phyloP scores from a whole-genome alignment of 2,329 filamentous ascomycete genomes.

The Alternaria atra region DNA sequence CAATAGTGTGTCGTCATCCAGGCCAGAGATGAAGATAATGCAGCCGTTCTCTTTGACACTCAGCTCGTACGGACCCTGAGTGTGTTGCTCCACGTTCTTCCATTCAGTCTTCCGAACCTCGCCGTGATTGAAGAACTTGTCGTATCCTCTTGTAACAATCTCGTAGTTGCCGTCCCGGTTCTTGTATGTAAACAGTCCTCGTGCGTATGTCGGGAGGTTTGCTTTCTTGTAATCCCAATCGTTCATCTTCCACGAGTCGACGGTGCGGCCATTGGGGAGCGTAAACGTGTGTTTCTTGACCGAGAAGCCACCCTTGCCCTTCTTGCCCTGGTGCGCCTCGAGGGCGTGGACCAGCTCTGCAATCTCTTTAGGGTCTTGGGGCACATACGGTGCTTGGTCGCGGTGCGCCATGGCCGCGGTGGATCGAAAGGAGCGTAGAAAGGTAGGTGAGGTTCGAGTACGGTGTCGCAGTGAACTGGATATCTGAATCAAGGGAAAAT shows the following conservation, averaged over 20 bases:
- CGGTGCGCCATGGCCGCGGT: conserved; percentile 60
- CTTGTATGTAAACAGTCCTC: conserved; percentile 89
- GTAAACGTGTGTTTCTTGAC: conserved; percentile 83
- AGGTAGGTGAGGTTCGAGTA: neutral
- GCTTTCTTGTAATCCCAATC: conserved; percentile 95
- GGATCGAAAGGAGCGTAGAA: conserved; percentile 16
- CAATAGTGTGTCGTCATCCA: conserved; percentile 87
- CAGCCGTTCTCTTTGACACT: conserved; percentile 99
- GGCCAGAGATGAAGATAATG: conserved; percentile 94
- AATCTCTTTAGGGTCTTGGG: conserved; percentile 76
- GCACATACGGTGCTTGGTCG: conserved; percentile 66
- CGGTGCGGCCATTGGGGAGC: conserved; percentile 71
- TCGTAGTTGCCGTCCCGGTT: conserved; percentile 72
- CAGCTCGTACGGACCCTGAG: conserved; percentile 88
- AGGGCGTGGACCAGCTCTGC: conserved; percentile 71
- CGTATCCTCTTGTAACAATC: conserved; percentile 89
- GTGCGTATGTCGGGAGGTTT: conserved; percentile 88
- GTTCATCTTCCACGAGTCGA: conserved; percentile 92
- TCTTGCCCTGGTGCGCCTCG: conserved; percentile 63
- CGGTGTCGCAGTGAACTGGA: neutral
- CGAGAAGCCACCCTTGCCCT: conserved; percentile 65
- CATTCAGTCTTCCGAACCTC: conserved; percentile 86
- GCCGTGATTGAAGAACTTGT: conserved; percentile 97
- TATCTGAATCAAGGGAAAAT: conserved; percentile 22
- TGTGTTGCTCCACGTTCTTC: conserved; percentile 77